A percentile compares a stretch with the other conserved stretches of the same genome.
These are phyloP conservation scores for Lentinula aciculospora DNA, from an alignment of 768 basidiomycete genomes.

Conservation along the genomic window DNA sequence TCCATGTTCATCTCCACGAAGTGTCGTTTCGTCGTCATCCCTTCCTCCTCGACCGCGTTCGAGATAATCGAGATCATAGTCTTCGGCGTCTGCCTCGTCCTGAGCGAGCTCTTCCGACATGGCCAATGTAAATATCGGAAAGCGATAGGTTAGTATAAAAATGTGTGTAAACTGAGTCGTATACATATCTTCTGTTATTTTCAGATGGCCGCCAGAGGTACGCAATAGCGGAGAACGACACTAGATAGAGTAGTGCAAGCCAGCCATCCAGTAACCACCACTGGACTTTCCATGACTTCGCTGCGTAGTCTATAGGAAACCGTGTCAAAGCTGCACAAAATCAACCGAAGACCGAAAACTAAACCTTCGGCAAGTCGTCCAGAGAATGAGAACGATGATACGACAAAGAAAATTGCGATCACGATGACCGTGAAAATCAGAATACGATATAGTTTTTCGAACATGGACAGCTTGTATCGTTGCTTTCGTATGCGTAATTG, in stretches of 20 bases:
- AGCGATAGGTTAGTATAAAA: slow-evolving; percentile 14
- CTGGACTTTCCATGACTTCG: slow-evolving; percentile 81
- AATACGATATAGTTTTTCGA: slow-evolving; percentile 79
- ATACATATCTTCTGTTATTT: slow-evolving; percentile 78
- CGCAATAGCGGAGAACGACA: slow-evolving; percentile 73
- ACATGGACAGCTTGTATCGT: slow-evolving; percentile 84
- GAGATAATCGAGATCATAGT: slow-evolving; percentile 82
- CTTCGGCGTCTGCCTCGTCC: slow-evolving; percentile 90
- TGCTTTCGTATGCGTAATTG: slow-evolving; percentile 86
- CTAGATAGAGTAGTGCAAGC: slow-evolving; percentile 82
- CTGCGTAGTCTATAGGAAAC: slow-evolving; percentile 68
- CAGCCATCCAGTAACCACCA: slow-evolving; percentile 99
- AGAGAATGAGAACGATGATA: slow-evolving; percentile 88
- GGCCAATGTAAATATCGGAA: slow-evolving; percentile 59
- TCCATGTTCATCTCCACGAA: slow-evolving; percentile 56
- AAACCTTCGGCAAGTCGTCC: slow-evolving; percentile 86
- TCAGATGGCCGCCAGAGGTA: slow-evolving; percentile 93
- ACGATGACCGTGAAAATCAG: slow-evolving; percentile 77
- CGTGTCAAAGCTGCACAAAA: neutral
- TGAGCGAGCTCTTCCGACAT: slow-evolving; percentile 98
- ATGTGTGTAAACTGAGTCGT: slow-evolving; percentile 3
- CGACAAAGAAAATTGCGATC: slow-evolving; percentile 85
- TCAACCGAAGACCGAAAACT: slow-evolving; percentile 10
- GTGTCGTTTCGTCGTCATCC: slow-evolving; percentile 68
- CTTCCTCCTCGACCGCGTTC: slow-evolving; percentile 42